These are phyloP conservation scores for Fusarium tupiense DNA, from an alignment of 2,329 filamentous ascomycete genomes.

Conservation along the genomic window DNA sequence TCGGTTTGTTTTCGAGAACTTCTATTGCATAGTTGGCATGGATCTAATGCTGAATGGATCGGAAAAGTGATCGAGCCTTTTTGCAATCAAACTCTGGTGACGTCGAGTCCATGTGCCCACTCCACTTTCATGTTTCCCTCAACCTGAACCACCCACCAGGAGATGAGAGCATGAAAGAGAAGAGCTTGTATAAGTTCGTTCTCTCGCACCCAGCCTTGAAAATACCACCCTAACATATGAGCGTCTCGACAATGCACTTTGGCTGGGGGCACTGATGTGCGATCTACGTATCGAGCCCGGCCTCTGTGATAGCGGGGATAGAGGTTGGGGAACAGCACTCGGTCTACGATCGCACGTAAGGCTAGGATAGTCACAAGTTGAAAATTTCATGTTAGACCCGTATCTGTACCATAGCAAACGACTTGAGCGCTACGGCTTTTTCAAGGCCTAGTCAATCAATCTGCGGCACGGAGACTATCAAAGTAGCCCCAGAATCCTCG, in stretches of 20 bases:
- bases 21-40: too few relatives aligned
- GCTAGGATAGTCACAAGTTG: slow-evolving; percentile 9
- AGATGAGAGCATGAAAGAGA: not conserved
- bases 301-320: too few relatives aligned
- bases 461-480: slow-evolving; percentile 69
- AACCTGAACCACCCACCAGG: not conserved
- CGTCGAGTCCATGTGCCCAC: not conserved
- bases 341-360: not conserved
- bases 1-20: not conserved
- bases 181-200: not conserved
- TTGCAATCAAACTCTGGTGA: not conserved
- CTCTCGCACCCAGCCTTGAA: not conserved
- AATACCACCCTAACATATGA: not conserved
- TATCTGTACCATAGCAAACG: slow-evolving; percentile 71
- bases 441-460: slow-evolving; percentile 67
- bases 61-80: not conserved
- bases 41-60: not conserved
- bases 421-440: slow-evolving; percentile 69
- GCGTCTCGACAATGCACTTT: not conserved
- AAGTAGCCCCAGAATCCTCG: slow-evolving; percentile 66
- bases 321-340: not conserved
- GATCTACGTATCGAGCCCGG: not conserved
- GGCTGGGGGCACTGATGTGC: not conserved
- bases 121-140: not conserved
- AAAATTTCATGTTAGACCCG: slow-evolving; percentile 64